Base-by-base conservation (phyloP, 2,329 filamentous ascomycete species). In the Leptographium procerum region DNA sequence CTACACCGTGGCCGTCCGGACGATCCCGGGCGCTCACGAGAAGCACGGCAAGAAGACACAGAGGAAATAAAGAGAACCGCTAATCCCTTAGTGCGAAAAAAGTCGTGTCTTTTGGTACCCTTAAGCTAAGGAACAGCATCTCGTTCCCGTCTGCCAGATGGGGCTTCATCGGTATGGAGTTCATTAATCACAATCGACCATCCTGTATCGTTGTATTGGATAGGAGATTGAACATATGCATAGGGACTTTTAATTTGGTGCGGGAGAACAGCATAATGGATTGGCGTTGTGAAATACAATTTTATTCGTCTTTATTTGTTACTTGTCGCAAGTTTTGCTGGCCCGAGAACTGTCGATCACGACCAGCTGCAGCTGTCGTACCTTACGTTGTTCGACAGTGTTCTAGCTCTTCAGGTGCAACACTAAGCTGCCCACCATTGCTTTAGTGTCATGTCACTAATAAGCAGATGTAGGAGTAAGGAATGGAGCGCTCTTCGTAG, bases 1-100 rank as follows among this genome's bases (percentile, higher is more conserved):
- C 62, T 71, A 68, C 51, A 61, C 65, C 2, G 67, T 76, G 6
- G 65, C 68, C 2, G 69, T 77, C 7, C 71, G 67, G 61, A 71
- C 70, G 6, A 64, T 66, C 5, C 64, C 66, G 6, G 64, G 63
- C 10, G 65, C 66, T 0, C 63, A 65, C 40, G 55, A 63, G 48
- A 65, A 63, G 47, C 64, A 66, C 59, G 54, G 52, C 6, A 67
- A 65, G 54, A 61, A 62, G 53, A 48, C 10, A 9, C 45, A 48
- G 45, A 48, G 6, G 14, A 48, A 26, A 14, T 26, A 11, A 26
- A 10, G 24, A 26, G 13, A 19, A 13, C 47, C n/a, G n/a, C n/a
- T n/a, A 29, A 26, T 24, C 2, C 22, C 8, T 24, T 24, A 14
- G 8, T 13, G 5, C 11, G 36, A 13, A 48, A 48, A 48, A 26